These are phyloP conservation scores for Melampsora americana DNA, from an alignment of 1,284 basidiomycete genomes.

Conservation along the genomic window DNA sequence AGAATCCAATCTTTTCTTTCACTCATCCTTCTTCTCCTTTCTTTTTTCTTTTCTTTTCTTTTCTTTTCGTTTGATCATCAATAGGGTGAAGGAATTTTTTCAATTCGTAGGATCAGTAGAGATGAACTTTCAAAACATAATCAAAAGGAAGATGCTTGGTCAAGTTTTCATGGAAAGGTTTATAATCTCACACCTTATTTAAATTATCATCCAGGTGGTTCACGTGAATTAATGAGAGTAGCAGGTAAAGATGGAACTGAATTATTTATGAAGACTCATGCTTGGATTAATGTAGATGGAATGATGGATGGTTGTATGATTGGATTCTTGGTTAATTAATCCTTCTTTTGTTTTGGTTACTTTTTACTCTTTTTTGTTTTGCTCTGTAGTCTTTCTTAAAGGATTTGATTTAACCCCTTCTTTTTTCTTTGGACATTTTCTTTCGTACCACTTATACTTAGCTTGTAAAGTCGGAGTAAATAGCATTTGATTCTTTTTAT, in stretches of 20 bases:
- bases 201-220: slow-evolving; percentile 88
- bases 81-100: slow-evolving; percentile 51
- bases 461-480: no score
- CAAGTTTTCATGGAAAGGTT: slow-evolving; percentile 85
- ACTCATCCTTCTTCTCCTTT: no score
- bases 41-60: no score
- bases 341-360: no score
- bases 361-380: no score
- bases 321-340: slow-evolving; percentile 67
- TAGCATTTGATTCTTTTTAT: no score
- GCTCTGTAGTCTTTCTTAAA: no score
- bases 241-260: slow-evolving; percentile 92
- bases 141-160: slow-evolving; percentile 84
- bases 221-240: slow-evolving; percentile 88
- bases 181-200: slow-evolving; percentile 95
- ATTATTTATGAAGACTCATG: slow-evolving; percentile 72
- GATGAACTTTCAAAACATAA: slow-evolving; percentile 80
- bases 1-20: no score
- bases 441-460: no score
- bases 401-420: no score
- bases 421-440: no score
- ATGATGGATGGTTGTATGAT: slow-evolving; percentile 89
- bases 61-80: no score
- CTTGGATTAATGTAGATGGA: slow-evolving; percentile 90
- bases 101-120: slow-evolving; percentile 70